Base-by-base conservation (phyloP, 495 filamentous ascomycete genomes). In the Pyronema domesticum region DNA sequence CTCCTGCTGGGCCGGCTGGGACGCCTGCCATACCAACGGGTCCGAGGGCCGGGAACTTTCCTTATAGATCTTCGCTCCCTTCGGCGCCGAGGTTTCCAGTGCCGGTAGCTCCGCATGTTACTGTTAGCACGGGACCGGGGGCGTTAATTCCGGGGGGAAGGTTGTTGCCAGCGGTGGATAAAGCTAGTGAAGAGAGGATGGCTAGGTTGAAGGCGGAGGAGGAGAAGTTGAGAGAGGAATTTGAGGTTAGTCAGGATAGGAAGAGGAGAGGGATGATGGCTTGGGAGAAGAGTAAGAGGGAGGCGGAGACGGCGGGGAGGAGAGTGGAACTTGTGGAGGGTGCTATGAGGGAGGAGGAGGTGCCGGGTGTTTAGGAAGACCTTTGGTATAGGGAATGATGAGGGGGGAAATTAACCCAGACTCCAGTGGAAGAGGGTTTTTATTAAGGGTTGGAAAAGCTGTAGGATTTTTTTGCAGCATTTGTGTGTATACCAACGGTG, bases 1-100 rank as follows among this genome's bases (percentile, higher is more conserved):
- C 57, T 7, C 54, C 53, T 1, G 36, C 54, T 18, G n/a, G 51
- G 23, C 33, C 39, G 45, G 37, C 49, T 18, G 46, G 54, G 2
- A 17, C 49, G 23, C 54, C 47, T 5, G 58, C 57, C 6, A 66
- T 66, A 30, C 63, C 63, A 6, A 66, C 63, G 5, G 63, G 63
- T 7, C 63, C 63, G 14, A 56, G 63, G 23, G 63, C 63, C 6
- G 63, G 63, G 0, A 66, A 66, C 39, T 65, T 65, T 19, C 63
- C 63, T n/a, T 66, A 66, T 11, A 52, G 63, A n/a, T 62, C 49
- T 14, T 60, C 63, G 2, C 35, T 66, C 7, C 59, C 63, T 8
- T 51, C 53, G 8, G 45, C 51, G 14, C 33, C 53, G 6, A 57
- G 23, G 23, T 30, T 30, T 30, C 23, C 23, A 30, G 23, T 30